These are phyloP conservation scores for Pestalotiopsis sp. DNA, from an alignment of 2,329 filamentous ascomycete species.

Conservation along the genomic window DNA sequence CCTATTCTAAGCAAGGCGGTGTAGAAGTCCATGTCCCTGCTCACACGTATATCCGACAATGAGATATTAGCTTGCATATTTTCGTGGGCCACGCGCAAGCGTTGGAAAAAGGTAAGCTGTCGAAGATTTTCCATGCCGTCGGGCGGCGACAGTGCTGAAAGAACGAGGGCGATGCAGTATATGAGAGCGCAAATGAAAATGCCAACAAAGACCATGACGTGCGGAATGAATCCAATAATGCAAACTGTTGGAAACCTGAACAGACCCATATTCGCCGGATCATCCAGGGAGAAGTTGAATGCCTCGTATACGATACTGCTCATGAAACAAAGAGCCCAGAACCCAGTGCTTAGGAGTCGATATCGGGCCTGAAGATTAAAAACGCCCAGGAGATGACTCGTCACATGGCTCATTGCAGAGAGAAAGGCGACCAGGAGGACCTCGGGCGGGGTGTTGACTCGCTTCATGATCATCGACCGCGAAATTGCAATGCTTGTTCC, in stretches of 20 bases:
- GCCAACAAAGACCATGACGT: slow-evolving; percentile 82
- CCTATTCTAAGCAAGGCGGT: slow-evolving; percentile 85
- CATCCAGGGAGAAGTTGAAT: slow-evolving; percentile 61
- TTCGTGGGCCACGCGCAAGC: slow-evolving; percentile 72
- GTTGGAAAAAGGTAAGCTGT: slow-evolving; percentile 53
- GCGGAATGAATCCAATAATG: slow-evolving; percentile 92
- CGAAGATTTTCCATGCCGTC: slow-evolving; percentile 40
- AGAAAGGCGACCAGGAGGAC: slow-evolving; percentile 84
- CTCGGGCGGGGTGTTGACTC: slow-evolving; percentile 88
- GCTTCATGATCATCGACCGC: slow-evolving; percentile 70
- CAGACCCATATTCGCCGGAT: slow-evolving; percentile 65
- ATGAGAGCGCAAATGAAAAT: slow-evolving; percentile 77
- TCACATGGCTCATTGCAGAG: slow-evolving; percentile 87
- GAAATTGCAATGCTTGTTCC: slow-evolving; percentile 54
- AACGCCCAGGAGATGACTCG: slow-evolving; percentile 81
- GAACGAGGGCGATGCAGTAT: slow-evolving; percentile 74
- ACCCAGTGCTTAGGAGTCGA: slow-evolving; percentile 82
- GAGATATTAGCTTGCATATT: slow-evolving; percentile 94
- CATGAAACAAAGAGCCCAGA: slow-evolving; percentile 94
- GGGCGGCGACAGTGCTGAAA: slow-evolving; percentile 73
- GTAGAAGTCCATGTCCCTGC: slow-evolving; percentile 93
- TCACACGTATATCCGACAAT: slow-evolving; percentile 77
- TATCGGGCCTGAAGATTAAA: slow-evolving; percentile 78
- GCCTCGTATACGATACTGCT: slow-evolving; percentile 79
- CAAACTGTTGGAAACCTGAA: slow-evolving; percentile 92